A percentile compares a stretch with the other conserved stretches of the same genome.
Conservation (phyloP, 495 filamentous ascomycete genomes). For the Massariosphaeria phaeospora region DNA sequence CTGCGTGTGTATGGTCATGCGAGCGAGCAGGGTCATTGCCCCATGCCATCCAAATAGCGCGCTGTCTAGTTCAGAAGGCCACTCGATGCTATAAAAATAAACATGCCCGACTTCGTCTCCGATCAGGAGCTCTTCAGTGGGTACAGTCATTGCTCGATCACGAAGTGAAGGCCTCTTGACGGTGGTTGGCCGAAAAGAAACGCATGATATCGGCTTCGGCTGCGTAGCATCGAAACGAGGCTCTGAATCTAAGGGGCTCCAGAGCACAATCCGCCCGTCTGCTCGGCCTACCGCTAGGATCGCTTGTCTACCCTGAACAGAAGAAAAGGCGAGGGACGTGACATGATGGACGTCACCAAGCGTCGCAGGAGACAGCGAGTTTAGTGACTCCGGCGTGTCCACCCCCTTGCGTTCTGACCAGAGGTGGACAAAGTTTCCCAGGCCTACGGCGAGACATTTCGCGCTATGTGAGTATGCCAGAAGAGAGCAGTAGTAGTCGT, state of each 20-base stretch:
- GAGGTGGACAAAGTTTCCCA: slow-evolving; percentile 75
- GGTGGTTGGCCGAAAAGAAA: slow-evolving; percentile 58
- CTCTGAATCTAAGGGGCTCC: slow-evolving; percentile 54
- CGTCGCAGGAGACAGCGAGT: slow-evolving; percentile 15
- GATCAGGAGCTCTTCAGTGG: slow-evolving; percentile 76
- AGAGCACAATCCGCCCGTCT: slow-evolving; percentile 58
- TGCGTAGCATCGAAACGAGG: slow-evolving; percentile 72
- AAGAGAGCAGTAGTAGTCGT: slow-evolving; percentile 93
- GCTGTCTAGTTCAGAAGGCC: slow-evolving; percentile 52
- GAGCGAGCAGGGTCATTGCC: slow-evolving; percentile 68
- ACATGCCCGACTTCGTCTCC: slow-evolving; percentile 83
- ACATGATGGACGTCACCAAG: slow-evolving; percentile 44
- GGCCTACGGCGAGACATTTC: slow-evolving; percentile 76
- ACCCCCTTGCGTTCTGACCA: slow-evolving; percentile 74
- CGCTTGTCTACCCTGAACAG: slow-evolving; percentile 63
- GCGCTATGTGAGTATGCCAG: slow-evolving; percentile 74
- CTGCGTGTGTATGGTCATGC: slow-evolving; percentile 74
- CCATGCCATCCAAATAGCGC: slow-evolving; percentile 65
- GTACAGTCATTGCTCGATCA: slow-evolving; percentile 37
- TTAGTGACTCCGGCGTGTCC: slow-evolving; percentile 46
- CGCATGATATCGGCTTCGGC: slow-evolving; percentile 65
- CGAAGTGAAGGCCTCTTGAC: slow-evolving; percentile 39
- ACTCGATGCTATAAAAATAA: slow-evolving; percentile 87
- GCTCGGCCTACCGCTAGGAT: slow-evolving; percentile 84
- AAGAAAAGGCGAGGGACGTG: slow-evolving; percentile 86